Conservation (phyloP, 768 basidiomycete genomes). For the Lenzites betulinus region DNA sequence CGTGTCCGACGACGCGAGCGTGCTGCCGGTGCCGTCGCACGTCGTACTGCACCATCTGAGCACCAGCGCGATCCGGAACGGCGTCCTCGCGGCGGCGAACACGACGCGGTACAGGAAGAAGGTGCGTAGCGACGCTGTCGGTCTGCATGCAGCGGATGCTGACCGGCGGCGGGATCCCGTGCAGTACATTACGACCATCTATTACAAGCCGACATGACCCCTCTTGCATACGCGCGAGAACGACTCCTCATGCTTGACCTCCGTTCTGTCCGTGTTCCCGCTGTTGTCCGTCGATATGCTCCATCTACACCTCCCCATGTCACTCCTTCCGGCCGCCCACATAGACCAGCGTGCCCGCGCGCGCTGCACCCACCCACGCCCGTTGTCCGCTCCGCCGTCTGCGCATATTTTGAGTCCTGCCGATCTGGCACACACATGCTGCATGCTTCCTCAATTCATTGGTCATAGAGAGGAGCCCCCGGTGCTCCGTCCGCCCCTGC, state of each 20-base stretch:
- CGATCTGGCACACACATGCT: background rate
- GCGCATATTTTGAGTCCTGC: background rate
- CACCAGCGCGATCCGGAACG: slow-evolving; percentile 93
- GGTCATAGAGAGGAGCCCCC: background rate
- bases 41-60: slow-evolving; percentile 93
- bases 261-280: background rate
- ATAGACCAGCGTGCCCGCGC: background rate
- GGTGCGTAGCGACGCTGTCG: slow-evolving; percentile 42
- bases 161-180: slow-evolving; percentile 12
- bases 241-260: background rate
- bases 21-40: slow-evolving; percentile 91
- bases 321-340: background rate
- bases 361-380: background rate
- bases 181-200: slow-evolving; percentile 85
- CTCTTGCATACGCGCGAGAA: background rate
- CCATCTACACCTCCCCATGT: slow-evolving; percentile 9
- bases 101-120: slow-evolving; percentile 92
- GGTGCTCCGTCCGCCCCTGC: background rate
- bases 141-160: background rate
- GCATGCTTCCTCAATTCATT: background rate
- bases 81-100: slow-evolving; percentile 88
- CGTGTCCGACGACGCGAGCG: slow-evolving; percentile 85
- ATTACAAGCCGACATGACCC: slow-evolving; percentile 67
- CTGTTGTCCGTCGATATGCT: background rate
- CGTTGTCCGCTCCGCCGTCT: background rate